Evolutionary conservation across 2,329 filamentous ascomycete species (phyloP), one percentile per base, ranked within the genome.

Genomic region (Microsporum audouinii): DNA sequence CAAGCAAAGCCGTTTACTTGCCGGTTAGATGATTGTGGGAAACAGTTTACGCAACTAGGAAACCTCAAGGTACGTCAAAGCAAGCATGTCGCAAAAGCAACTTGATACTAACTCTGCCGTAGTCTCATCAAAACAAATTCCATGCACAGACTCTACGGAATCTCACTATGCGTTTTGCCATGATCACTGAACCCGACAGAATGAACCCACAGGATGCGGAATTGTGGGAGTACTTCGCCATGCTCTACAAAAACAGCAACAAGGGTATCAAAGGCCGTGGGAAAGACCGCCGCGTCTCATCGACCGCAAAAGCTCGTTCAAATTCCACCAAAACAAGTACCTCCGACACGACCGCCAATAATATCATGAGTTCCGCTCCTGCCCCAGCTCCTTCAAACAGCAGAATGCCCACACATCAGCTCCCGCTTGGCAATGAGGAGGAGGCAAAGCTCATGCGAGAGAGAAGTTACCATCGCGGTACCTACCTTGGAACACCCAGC

Each of bases 181-280:
- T 80, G 41, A 78, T 86, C 61, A 75, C 77, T 39, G 81, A 86
- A 59, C 79, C 79, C n/a, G 82, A 87, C 41, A 76, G 79, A 3
- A 83, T 91, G n/a, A 78, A 78, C 8, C 78, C 82, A 0, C 80
- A 85, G 41, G 89, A 96, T 68, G 85, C 83, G 63, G 86, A 90
- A 63, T 79, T 96, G 58, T 90, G 88, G 78, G 83, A 88, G 66
- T 95, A 96, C 76, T 94, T 97, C 71, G 82, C 86, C 2, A 81
- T 81, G 0, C 80, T 96, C n/a, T 96, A 96, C 81, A 96, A 95
- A 79, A 95, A 97, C 76, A 91, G 88, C 76, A 97, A 97, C 81
- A 96, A 96, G 74, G 94, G 94, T 1, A 96, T 97, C 79, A 97
- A 96, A 75, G 94, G 94, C 8, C 85, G 94, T 53, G 94, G 94